Evolutionary conservation across 148 eudicot genomes (phyloP).

Genomic region (Fallopia convolvulus): DNA sequence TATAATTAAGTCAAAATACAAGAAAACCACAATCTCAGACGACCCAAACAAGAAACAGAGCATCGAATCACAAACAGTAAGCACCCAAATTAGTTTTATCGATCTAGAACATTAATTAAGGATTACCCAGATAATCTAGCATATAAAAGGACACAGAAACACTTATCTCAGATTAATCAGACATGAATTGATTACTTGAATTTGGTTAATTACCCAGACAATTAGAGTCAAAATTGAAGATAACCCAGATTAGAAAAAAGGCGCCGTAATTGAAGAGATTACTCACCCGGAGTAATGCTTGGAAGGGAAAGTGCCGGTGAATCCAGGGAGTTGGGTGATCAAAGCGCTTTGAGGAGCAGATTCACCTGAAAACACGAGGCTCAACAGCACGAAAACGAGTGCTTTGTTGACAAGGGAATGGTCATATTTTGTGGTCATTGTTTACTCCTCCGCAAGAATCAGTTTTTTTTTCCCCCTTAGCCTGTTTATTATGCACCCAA

Average conservation of each 20-base stretch:
- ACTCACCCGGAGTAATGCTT: constrained; percentile 82
- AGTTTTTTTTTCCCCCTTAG: background rate
- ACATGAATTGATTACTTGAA: background rate
- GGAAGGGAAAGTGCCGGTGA: constrained; percentile 68
- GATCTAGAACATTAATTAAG: background rate
- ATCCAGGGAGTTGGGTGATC: constrained; percentile 72
- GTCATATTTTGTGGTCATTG: background rate
- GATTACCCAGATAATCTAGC: background rate
- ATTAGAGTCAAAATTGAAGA: background rate
- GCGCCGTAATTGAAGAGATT: background rate
- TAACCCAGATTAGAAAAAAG: background rate
- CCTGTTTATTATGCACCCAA: background rate
- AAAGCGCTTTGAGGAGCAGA: constrained; percentile 71
- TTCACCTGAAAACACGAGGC: constrained; percentile 18
- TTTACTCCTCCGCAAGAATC: background rate
- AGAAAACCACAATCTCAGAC: background rate
- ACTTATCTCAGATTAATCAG: background rate
- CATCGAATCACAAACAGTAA: background rate
- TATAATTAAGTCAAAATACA: background rate
- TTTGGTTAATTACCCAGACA: background rate
- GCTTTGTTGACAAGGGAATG: background rate
- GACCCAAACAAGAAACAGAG: background rate
- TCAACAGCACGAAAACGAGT: background rate
- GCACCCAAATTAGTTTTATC: background rate
- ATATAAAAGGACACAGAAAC: background rate